Base-by-base conservation (phyloP, 2,329 filamentous ascomycete genomes). In the Fusarium euwallaceae region DNA sequence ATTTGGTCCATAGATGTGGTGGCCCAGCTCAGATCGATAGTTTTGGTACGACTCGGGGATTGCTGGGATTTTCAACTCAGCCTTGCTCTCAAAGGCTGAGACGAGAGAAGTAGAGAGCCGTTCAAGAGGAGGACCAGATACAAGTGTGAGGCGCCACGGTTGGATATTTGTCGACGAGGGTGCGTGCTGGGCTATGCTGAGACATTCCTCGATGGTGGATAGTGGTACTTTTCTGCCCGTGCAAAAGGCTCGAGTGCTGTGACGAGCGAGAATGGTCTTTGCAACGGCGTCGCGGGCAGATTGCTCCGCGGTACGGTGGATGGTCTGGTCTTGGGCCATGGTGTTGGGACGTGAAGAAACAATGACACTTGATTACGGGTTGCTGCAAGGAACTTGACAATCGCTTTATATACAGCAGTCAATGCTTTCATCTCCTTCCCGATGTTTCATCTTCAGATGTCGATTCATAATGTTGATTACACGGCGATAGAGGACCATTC, bases 21-120 rank as follows among this genome's bases (percentile, higher is more conserved):
- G 64, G 2, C 74, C 75, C 11, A 76, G 17, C 2, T 77, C 68
- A 1, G 72, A 76, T 2, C 70, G 64, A 39, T 69, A 63, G 10
- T 16, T 69, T 1, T 53, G 51, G 4, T 70, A 77, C 2, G 59
- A 17, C 7, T 76, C 73, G 0, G 74, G 74, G 14, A 73, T 56
- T 0, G 2, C 17, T 0, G 69, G 61, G 0, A 70, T 24, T 5
- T 70, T 14, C 4, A 73, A 37, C 8, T 73, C 59, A 1, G 65
- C 6, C 3, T 61, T 61, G 0, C 29, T 61, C 34, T 67, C 5
- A 10, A 70, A 70, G 1, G 59, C 70, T 1, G 24, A 2, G 1
- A 66, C 4, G 1, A 73, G 24, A 4, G 59, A 36, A 10, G 37
- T 6, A 9, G 70, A 73, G 0, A 73, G 24, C 0, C 61, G 61